These are phyloP conservation scores for Calycina marina DNA, from an alignment of 2,329 filamentous ascomycete genomes.

Conservation along the genomic window DNA sequence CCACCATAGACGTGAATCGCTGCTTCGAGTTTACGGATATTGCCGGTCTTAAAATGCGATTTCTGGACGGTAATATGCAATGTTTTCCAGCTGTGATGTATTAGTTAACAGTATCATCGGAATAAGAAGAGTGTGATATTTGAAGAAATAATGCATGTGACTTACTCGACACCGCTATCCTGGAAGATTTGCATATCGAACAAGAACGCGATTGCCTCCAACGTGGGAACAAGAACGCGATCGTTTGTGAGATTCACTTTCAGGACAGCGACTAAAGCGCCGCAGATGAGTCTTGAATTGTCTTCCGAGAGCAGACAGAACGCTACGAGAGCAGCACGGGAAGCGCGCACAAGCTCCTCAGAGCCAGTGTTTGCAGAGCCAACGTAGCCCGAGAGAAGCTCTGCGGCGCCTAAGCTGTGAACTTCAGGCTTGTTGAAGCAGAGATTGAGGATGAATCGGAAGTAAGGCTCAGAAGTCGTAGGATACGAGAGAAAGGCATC, in stretches of 20 bases:
- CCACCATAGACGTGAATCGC: constrained; percentile 68
- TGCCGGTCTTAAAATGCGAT: constrained; percentile 69
- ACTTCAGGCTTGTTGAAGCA: no score
- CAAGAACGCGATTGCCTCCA: constrained; percentile 67
- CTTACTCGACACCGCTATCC: constrained; percentile 21
- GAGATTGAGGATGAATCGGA: constrained; percentile 11
- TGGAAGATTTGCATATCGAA: constrained; percentile 45
- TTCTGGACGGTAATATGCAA: constrained; percentile 62
- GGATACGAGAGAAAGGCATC: constrained; percentile 5
- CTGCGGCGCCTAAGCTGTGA: no score
- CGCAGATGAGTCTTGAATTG: constrained; percentile 29
- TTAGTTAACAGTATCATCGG: no score
- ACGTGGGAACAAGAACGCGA: constrained; percentile 55
- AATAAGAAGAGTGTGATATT: background rate
- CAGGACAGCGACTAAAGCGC: constrained; percentile 39
- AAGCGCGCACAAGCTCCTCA: constrained; percentile 57
- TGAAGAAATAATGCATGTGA: constrained; percentile 1
- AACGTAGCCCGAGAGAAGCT: constrained; percentile 51
- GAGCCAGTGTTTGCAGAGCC: constrained; percentile 67
- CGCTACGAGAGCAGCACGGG: constrained; percentile 46
- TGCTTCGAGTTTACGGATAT: constrained; percentile 67
- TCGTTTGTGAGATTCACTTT: constrained; percentile 40
- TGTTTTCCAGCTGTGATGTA: constrained; percentile 32
- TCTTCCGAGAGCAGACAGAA: constrained; percentile 27
- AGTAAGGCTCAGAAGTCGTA: constrained; percentile 9